Percentiles rank a stretch among this genome's conserved stretches.
Conservation (phyloP, 2,329 filamentous ascomycete species). For the Paraconiothyrium brasiliense region DNA sequence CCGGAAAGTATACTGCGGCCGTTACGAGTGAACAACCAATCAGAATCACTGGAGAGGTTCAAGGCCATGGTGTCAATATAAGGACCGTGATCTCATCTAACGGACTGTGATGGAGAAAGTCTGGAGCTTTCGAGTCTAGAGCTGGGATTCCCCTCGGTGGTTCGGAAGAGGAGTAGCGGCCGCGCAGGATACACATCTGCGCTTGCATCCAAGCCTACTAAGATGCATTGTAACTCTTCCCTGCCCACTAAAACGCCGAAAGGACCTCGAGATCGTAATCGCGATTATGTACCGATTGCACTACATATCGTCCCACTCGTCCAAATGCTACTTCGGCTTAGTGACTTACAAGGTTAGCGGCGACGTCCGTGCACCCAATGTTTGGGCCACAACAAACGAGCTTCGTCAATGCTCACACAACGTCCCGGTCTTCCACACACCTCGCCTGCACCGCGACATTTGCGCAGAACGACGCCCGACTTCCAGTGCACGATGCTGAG, state of each 20-base stretch:
- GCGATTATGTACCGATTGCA: too few relatives aligned
- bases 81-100: constrained; percentile 58
- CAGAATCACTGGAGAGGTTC: too few relatives aligned
- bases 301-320: too few relatives aligned
- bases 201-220: neutral
- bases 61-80: too few relatives aligned
- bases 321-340: neutral
- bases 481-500: constrained; percentile 22
- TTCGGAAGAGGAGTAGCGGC: neutral
- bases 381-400: constrained; percentile 28
- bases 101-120: neutral
- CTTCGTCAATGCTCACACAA: constrained; percentile 18
- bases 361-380: constrained; percentile 24
- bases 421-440: constrained; percentile 12
- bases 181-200: neutral
- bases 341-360: constrained; percentile 16
- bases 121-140: neutral
- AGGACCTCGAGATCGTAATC: too few relatives aligned
- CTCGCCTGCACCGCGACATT: constrained; percentile 13
- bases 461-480: constrained; percentile 14
- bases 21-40: too few relatives aligned
- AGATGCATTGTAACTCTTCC: too few relatives aligned
- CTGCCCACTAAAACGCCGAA: too few relatives aligned
- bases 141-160: constrained; percentile 15
- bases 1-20: too few relatives aligned